Conservation (phyloP, 768 basidiomycete species). For the Gloeopeniophorella convolvens region DNA sequence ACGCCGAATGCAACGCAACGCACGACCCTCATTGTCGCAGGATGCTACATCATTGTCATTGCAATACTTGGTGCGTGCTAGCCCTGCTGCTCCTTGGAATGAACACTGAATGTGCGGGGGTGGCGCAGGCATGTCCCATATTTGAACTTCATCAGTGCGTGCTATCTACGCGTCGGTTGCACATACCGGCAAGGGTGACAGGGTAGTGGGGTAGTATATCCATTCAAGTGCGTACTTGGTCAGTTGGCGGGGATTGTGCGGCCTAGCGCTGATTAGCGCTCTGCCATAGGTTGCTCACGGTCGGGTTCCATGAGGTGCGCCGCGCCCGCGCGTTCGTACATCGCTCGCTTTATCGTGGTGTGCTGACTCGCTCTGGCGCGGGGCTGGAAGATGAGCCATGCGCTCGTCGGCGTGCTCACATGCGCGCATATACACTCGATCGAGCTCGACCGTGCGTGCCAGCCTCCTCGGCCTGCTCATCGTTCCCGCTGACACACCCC, state of each 20-base stretch:
- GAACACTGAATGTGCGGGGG: not conserved
- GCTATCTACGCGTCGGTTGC: not conserved
- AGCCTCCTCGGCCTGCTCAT: constrained; percentile 10
- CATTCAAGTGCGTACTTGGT: constrained; percentile 81
- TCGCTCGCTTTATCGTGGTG: not conserved
- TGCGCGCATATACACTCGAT: constrained; percentile 84
- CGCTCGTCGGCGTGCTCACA: constrained; percentile 70
- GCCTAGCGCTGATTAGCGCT: too few species aligned
- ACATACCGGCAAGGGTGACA: not conserved
- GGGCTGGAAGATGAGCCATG: constrained; percentile 71
- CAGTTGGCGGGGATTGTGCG: too few species aligned
- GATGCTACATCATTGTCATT: constrained; percentile 64
- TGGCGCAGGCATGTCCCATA: constrained; percentile 66
- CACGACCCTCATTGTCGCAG: constrained; percentile 75
- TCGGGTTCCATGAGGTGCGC: constrained; percentile 81
- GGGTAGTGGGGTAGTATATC: constrained; percentile 70
- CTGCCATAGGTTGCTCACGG: constrained; percentile 59
- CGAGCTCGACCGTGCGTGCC: constrained; percentile 72
- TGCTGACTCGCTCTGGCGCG: not conserved
- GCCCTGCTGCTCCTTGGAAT: not conserved
- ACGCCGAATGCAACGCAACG: constrained; percentile 68
- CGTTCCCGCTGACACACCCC: not conserved
- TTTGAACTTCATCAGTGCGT: constrained; percentile 67
- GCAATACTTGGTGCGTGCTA: constrained; percentile 67
- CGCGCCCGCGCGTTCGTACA: too few species aligned